These are phyloP conservation scores for Rhodosporidiobolus odoratus DNA, from an alignment of 768 basidiomycete genomes.

Conservation along the genomic window DNA sequence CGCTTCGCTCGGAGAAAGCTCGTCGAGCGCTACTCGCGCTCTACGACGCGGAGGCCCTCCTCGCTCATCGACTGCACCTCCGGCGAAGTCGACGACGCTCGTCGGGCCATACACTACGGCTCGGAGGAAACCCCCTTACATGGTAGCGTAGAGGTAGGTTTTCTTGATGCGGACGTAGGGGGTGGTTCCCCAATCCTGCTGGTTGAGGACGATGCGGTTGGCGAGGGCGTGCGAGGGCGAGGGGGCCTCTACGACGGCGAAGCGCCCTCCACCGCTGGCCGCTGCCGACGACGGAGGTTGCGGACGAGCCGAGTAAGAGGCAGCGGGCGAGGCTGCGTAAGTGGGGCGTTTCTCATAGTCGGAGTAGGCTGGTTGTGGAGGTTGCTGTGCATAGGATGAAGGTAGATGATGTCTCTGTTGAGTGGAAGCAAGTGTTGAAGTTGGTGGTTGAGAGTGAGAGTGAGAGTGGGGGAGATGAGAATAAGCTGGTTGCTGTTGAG, in stretches of 20 bases:
- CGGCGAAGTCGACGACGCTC: too few relatives aligned
- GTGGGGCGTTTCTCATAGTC: background rate
- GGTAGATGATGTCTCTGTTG: conserved; percentile 5
- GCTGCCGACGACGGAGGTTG: background rate
- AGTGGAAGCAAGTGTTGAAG: background rate
- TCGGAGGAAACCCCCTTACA: too few relatives aligned
- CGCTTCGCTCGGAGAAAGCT: too few relatives aligned
- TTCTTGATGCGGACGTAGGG: conserved; percentile 73
- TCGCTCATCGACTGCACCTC: too few relatives aligned
- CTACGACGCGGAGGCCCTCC: too few relatives aligned
- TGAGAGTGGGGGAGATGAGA: background rate
- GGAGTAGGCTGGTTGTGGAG: background rate
- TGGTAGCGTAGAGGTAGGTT: conserved; percentile 64
- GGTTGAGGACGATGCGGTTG: conserved; percentile 75
- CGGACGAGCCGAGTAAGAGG: background rate
- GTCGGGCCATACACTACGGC: too few relatives aligned
- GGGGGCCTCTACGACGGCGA: conserved; percentile 38
- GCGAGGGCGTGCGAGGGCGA: conserved; percentile 54
- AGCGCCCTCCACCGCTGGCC: background rate
- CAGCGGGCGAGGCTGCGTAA: background rate
- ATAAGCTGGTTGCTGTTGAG: background rate
- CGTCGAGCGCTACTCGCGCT: too few relatives aligned
- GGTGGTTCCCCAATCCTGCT: conserved; percentile 65
- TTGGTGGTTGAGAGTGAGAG: background rate
- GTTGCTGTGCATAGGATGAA: background rate